Conservation (phyloP, 768 basidiomycete species). For the Rhizopogon rudus region DNA sequence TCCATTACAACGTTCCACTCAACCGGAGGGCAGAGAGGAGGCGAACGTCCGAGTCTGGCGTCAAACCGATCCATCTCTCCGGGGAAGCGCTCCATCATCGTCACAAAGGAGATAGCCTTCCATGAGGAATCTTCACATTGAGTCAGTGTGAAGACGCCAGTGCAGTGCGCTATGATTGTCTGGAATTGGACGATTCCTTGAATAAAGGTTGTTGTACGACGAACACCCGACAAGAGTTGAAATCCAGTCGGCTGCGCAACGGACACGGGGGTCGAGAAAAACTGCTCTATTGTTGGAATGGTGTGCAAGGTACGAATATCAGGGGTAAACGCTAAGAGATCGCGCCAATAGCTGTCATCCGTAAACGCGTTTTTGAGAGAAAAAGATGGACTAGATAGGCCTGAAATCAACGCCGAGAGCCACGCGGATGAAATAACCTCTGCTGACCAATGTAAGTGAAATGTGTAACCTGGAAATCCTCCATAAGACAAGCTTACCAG, state of each 20-base stretch:
- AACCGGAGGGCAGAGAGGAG: neutral
- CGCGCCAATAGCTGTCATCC: constrained; percentile 4
- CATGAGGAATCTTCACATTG: constrained; percentile 2
- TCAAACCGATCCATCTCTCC: neutral
- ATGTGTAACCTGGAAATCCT: no score
- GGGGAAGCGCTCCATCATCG: neutral
- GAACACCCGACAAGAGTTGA: neutral
- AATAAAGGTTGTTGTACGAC: neutral
- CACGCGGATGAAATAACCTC: neutral
- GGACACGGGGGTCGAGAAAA: constrained; percentile 2
- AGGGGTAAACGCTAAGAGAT: constrained; percentile 3
- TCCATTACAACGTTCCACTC: constrained; percentile 11
- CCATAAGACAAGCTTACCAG: neutral
- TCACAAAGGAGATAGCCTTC: constrained; percentile 4
- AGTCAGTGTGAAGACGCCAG: constrained; percentile 3
- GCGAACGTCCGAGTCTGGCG: neutral
- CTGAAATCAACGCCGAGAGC: neutral
- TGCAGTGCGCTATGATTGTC: constrained; percentile 1
- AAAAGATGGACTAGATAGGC: neutral
- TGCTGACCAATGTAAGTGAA: neutral
- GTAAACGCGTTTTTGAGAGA: neutral
- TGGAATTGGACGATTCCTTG: constrained; percentile 5
- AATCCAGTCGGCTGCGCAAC: neutral
- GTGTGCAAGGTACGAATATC: constrained; percentile 3
- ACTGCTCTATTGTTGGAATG: neutral